phyloP scores from a whole-genome alignment of 768 basidiomycete genomes.

The Phanerochaete sordida region DNA sequence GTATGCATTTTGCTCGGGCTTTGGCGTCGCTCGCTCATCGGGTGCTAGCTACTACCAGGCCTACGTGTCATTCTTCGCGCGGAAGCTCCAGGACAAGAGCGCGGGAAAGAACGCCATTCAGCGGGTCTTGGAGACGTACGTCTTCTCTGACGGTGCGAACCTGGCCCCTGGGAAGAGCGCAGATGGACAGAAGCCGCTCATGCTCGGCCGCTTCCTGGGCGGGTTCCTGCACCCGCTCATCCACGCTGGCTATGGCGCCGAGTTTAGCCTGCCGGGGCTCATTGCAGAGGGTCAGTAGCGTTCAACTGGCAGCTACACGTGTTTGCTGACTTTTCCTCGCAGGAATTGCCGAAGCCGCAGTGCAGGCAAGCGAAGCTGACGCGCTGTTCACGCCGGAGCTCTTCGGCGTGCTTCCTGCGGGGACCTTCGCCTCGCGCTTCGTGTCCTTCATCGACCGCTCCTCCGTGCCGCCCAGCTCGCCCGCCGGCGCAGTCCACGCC shows the following conservation, averaged over 20 bases:
- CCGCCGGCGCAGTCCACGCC: conserved; percentile 33
- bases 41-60: conserved; percentile 48
- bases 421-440: too few species aligned
- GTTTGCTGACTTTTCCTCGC: background rate
- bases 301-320: too few species aligned
- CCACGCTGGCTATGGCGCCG: conserved; percentile 58
- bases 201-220: conserved; percentile 54
- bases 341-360: conserved; percentile 39
- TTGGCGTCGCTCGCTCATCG: too few species aligned
- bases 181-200: conserved; percentile 36
- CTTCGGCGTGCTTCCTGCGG: conserved; percentile 9
- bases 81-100: conserved; percentile 24
- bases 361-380: conserved; percentile 37
- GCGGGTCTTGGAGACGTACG: conserved; percentile 50
- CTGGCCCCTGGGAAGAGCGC: conserved; percentile 11
- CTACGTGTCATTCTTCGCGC: conserved; percentile 57
- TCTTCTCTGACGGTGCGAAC: conserved; percentile 44
- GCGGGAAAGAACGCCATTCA: conserved; percentile 34
- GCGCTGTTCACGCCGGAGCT: conserved; percentile 29
- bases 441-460: background rate
- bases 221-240: conserved; percentile 66
- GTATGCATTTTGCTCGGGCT: too few species aligned
- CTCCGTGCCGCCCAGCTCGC: background rate
- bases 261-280: conserved; percentile 58
- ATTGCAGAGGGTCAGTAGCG: conserved; percentile 40